Percentiles rank a stretch among this genome's conserved stretches.
Conservation (phyloP, 2,329 filamentous ascomycete species). For the Sphaceloma murrayae region DNA sequence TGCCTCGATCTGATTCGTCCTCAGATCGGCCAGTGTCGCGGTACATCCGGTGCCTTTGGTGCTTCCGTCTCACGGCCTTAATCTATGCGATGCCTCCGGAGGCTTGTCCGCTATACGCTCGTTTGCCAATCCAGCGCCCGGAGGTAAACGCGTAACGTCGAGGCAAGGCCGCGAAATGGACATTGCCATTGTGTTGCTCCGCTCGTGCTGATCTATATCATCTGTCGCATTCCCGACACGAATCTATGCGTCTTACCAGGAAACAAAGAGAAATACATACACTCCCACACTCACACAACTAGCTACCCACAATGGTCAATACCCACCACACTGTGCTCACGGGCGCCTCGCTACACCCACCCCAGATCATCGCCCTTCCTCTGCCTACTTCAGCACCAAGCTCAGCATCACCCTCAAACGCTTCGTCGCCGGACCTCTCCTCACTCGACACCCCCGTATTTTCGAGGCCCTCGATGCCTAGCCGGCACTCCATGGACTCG, state of each 20-base stretch:
- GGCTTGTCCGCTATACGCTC: not conserved
- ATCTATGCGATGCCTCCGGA: slow-evolving; percentile 1
- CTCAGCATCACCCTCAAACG: slow-evolving; percentile 1
- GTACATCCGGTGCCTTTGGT: slow-evolving; percentile 6
- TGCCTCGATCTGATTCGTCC: not conserved
- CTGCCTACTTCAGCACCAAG: not conserved
- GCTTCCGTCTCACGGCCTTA: not conserved
- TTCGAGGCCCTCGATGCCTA: slow-evolving; percentile 7
- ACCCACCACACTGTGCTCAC: not conserved
- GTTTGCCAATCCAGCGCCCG: not conserved
- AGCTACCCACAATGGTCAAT: slow-evolving; percentile 17
- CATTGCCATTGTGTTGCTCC: too few relatives aligned
- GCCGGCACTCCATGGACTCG: slow-evolving; percentile 12
- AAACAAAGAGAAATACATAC: too few relatives aligned
- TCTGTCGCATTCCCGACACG: not conserved
- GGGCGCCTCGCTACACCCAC: slow-evolving; percentile 4
- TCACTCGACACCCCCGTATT: not conserved
- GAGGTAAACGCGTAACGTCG: not conserved
- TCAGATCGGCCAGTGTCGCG: not conserved
- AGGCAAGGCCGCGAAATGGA: slow-evolving; percentile 8
- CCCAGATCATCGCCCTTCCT: slow-evolving; percentile 15
- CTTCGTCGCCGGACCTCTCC: slow-evolving; percentile 9
- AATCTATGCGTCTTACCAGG: too few relatives aligned
- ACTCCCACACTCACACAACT: too few relatives aligned
- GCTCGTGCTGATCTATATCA: too few relatives aligned